Evolutionary conservation across 305 asterid genomes (phyloP), one percentile per base, ranked within the genome.

Genomic region (Fraxinus sp.): DNA sequence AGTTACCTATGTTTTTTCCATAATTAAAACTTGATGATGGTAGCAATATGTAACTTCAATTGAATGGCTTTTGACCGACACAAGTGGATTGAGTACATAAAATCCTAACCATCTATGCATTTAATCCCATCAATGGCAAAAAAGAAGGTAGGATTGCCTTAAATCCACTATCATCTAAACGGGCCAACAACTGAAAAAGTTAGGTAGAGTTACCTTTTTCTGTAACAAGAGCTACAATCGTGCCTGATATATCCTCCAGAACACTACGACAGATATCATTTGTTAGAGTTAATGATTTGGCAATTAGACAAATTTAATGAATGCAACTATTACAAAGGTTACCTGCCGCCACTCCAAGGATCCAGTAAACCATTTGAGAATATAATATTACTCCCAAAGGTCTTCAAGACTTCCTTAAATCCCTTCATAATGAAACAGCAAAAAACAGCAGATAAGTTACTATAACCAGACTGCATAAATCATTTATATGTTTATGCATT

Each of bases 331-430:
- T 24, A 30, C 13, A 57, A 37, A 33, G 14, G 7, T 52, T 86
- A 95, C 98, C 98, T 93, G 91, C 98, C 98, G 5, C 98, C 98
- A 83, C 97, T 95, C 98, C 98, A 95, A 14, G 98, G 98, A 89
- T 95, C 98, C 88, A 95, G 82, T 35, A 95, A 86, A 78, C 98
- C 98, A 37, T 95, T 95, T 16, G 98, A 93, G 87, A 95, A 93
- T 83, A 95, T 95, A 89, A 95, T 93, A 89, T 95, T 95, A 71
- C 98, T 95, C 80, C 98, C 98, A 62, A 92, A 95, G 62, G 79
- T 72, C 87, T 86, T 86, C 86, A 95, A 83, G 72, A 86, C 91
- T 78, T 81, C 82, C 87, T 90, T 91, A 77, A 92, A 89, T 66
- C 91, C 94, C 98, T 93, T 83, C 85, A 87, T 24, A 76, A 49